Conservation (phyloP, 2,329 filamentous ascomycete species). For the Fusarium nelsonii region DNA sequence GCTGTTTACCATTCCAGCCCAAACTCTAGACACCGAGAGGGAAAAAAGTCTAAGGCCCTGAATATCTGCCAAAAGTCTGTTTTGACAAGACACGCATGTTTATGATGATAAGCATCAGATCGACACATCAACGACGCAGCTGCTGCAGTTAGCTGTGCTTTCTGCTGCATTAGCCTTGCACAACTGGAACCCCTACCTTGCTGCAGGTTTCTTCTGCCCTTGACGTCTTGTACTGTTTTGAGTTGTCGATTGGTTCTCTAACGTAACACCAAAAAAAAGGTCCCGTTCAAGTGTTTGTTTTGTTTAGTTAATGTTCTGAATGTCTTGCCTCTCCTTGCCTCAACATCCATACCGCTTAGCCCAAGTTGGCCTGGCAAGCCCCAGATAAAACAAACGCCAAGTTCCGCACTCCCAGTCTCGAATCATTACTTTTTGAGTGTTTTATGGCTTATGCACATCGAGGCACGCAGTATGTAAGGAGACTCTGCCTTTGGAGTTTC, state of each 20-base stretch:
- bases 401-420: slow-evolving; percentile 30
- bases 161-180: slow-evolving; percentile 25
- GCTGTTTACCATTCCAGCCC: slow-evolving; percentile 43
- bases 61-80: slow-evolving; percentile 5
- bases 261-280: slow-evolving; percentile 16
- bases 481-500: slow-evolving; percentile 18
- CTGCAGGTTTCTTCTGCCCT: slow-evolving; percentile 45
- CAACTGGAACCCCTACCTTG: slow-evolving; percentile 25
- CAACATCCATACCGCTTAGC: slow-evolving; percentile 42
- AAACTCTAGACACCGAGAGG: slow-evolving; percentile 8
- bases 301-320: slow-evolving; percentile 37
- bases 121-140: slow-evolving; percentile 23
- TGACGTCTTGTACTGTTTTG: slow-evolving; percentile 27
- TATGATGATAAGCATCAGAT: slow-evolving; percentile 18
- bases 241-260: slow-evolving; percentile 29
- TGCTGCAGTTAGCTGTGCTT: slow-evolving; percentile 16
- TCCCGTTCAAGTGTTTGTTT: slow-evolving; percentile 27
- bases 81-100: slow-evolving; percentile 23
- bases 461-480: slow-evolving; percentile 41
- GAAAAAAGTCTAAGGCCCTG: slow-evolving; percentile 6
- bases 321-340: slow-evolving; percentile 47
- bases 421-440: slow-evolving; percentile 36
- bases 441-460: slow-evolving; percentile 19
- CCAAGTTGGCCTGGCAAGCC: slow-evolving; percentile 41
- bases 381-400: slow-evolving; percentile 31